Percentiles rank a stretch among this genome's conserved stretches.
Evolutionary conservation across 1,139 yeast species (phyloP).

Genomic region (Tardiomyces digboiensis): DNA sequence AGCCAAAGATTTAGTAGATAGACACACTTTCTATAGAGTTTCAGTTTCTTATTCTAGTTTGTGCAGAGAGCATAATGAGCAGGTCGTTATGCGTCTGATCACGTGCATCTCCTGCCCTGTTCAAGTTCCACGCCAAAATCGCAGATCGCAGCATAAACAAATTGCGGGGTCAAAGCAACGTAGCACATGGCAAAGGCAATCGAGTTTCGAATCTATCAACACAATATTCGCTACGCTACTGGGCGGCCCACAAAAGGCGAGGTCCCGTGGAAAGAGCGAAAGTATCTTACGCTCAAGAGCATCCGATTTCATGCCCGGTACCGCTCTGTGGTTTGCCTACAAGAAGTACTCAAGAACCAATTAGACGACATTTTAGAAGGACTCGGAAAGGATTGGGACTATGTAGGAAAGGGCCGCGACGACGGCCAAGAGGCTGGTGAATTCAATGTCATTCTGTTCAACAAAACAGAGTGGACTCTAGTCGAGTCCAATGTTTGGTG

Average conservation of each 20-base stretch:
- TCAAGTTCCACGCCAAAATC: too few species aligned
- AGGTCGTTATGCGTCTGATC: too few species aligned
- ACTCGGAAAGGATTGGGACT: conserved; percentile 29
- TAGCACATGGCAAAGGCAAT: not conserved
- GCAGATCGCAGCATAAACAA: too few species aligned
- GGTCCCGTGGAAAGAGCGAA: conserved; percentile 20
- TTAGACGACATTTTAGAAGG: conserved; percentile 35
- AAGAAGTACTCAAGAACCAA: conserved; percentile 46
- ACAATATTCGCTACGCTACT: conserved; percentile 44
- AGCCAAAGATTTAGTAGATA: not conserved
- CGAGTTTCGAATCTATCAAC: conserved; percentile 38
- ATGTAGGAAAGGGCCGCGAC: conserved; percentile 38
- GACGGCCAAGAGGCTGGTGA: conserved; percentile 40
- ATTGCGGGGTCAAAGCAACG: too few species aligned
- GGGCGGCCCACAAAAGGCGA: conserved; percentile 1
- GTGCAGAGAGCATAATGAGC: too few species aligned
- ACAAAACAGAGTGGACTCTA: conserved; percentile 27
- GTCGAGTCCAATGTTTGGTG: conserved; percentile 32
- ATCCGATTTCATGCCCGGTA: conserved; percentile 33
- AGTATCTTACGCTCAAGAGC: conserved; percentile 30
- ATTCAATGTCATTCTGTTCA: conserved; percentile 36
- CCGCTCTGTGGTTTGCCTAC: conserved; percentile 37
- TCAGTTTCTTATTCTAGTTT: too few species aligned
- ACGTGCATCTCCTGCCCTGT: too few species aligned
- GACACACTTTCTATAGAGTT: too few species aligned